phyloP scores from a whole-genome alignment of 495 filamentous ascomycete species.

The Neurospora sp. region DNA sequence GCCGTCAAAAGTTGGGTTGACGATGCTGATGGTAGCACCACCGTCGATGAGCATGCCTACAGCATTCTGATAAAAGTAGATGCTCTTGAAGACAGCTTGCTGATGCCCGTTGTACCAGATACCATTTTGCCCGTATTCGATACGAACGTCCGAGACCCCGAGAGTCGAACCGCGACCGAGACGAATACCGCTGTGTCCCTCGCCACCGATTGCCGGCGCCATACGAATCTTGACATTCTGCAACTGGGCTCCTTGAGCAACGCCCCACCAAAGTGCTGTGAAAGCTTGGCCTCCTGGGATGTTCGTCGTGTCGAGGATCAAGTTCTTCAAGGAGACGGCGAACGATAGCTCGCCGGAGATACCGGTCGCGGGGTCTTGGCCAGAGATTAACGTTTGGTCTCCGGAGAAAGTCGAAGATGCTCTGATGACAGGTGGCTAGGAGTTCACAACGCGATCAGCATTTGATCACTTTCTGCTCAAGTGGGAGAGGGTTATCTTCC shows the following conservation, averaged over 20 bases:
- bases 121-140: conserved; percentile 31
- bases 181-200: conserved; percentile 52
- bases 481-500: conserved; percentile 1
- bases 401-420: conserved; percentile 39
- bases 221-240: conserved; percentile 64
- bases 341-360: conserved; percentile 35
- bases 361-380: conserved; percentile 32
- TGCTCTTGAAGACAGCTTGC: conserved; percentile 60
- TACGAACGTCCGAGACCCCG: conserved; percentile 24
- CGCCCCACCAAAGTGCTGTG: conserved; percentile 62
- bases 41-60: conserved; percentile 53
- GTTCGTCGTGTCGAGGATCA: conserved; percentile 55
- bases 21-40: conserved; percentile 44
- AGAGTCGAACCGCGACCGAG: conserved; percentile 45
- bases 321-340: conserved; percentile 56
- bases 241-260: conserved; percentile 53
- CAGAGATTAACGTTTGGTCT: conserved; percentile 25
- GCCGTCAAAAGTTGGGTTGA: conserved; percentile 40
- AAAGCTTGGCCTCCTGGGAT: conserved; percentile 36
- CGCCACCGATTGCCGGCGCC: conserved; percentile 32
- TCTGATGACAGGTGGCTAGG: conserved; percentile 46
- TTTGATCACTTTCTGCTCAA: neutral
- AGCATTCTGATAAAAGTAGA: conserved; percentile 48
- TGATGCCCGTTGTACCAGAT: conserved; percentile 54
- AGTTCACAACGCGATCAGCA: neutral